Base-by-base conservation (phyloP, 2,329 filamentous ascomycete genomes). In the Colletotrichum caudatum region DNA sequence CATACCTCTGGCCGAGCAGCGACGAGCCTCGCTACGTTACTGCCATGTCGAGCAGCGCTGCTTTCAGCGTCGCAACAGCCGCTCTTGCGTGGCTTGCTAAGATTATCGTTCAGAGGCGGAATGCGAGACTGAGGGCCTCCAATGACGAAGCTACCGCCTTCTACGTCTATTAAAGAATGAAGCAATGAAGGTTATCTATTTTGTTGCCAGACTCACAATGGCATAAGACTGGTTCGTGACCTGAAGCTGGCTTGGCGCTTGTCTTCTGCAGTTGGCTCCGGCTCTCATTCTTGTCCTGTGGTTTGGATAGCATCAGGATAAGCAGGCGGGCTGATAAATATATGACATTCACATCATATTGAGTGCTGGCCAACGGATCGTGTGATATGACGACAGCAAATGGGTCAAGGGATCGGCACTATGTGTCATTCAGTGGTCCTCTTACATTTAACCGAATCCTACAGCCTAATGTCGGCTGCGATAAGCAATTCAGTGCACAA, bases 1-100 rank as follows among this genome's bases (percentile, higher is more conserved):
- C 82, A 2, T 84, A 84, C 71, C 76, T 84, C 11, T 84, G 81
- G 79, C 80, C 81, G 2, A 78, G 80, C 48, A 78, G 73, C 23
- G 80, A 82, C 64, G 79, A 77, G 63, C 82, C 82, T 0, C 77
- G 80, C n/a, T 84, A 83, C 67, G 74, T 77, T 6, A 81, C 81
- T 48, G 82, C 82, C 26, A 81, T 84, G 78, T 75, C 74, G 2
- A 72, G 65, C 50, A 73, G 71, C 6, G 74, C 73, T 58, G 82
- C 83, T n/a, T 77, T 78, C 74, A 82, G 81, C 20, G 74, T 81
- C 41, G 80, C 79, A 3, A 81, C 78, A 35, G 80, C 80, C 4
- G 59, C 75, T 8, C 69, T 77, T 61, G 82, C 81, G 8, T 84
- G 82, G 82, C 53, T 80, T 7, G 79, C 81, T 71, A 81, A 77